phyloP scores from a whole-genome alignment of 805 yeast genomes.

The Kodamaea nitidulidarum region DNA sequence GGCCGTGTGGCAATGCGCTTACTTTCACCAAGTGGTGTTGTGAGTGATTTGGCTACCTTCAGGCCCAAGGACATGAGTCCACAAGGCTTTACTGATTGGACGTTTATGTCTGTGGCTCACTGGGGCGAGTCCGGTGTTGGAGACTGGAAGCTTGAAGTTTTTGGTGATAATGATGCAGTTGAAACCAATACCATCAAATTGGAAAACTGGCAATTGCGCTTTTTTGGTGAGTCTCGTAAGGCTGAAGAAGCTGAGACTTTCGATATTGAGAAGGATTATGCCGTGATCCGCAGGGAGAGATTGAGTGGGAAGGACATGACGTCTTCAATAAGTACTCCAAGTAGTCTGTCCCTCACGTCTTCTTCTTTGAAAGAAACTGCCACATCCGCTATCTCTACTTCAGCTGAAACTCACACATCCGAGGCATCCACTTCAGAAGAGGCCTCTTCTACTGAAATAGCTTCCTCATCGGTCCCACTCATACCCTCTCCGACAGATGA shows the following conservation, averaged over 20 bases:
- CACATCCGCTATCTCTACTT: not conserved
- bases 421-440: not conserved
- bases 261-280: conserved; percentile 48
- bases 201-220: conserved; percentile 67
- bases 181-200: conserved; percentile 37
- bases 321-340: too few species aligned
- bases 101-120: conserved; percentile 95
- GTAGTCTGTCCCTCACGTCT: too few species aligned
- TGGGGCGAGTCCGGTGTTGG: conserved; percentile 89
- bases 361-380: too few species aligned
- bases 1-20: conserved; percentile 68
- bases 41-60: conserved; percentile 67
- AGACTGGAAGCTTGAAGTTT: conserved; percentile 72
- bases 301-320: conserved; percentile 1
- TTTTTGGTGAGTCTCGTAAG: conserved; percentile 80
- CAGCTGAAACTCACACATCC: not conserved
- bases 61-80: conserved; percentile 55
- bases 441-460: not conserved
- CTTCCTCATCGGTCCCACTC: not conserved
- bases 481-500: conserved; percentile 1
- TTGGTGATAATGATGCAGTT: conserved; percentile 29
- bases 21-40: conserved; percentile 70
- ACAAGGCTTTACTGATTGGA: conserved; percentile 75
- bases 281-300: conserved; percentile 28
- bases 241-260: conserved; percentile 55